Conservation (phyloP, 1,139 yeast genomes). For the Saccharomyces hybrid region DNA sequence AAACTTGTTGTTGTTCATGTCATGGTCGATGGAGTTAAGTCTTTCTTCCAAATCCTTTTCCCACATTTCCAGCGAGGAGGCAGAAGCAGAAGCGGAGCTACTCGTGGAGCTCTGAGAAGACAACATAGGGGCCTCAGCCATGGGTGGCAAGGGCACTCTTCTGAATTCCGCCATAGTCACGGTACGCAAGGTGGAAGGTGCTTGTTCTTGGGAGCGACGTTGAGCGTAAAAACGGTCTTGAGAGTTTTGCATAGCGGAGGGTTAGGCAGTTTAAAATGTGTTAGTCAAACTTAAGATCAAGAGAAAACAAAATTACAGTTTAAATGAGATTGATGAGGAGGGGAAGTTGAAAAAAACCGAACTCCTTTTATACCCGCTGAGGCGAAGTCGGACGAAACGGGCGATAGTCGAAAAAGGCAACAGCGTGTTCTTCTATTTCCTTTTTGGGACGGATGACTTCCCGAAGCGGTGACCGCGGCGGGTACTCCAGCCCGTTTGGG, state of each 20-base stretch:
- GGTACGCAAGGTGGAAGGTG: conserved; percentile 2
- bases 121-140: conserved; percentile 25
- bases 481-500: neutral
- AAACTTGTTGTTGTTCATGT: conserved; percentile 23
- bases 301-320: too few species aligned
- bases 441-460: neutral
- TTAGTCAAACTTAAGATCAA: neutral
- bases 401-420: neutral
- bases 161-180: conserved; percentile 16
- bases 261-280: neutral
- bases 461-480: neutral
- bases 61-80: conserved; percentile 45
- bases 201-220: conserved; percentile 5
- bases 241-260: neutral
- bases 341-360: neutral
- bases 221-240: neutral
- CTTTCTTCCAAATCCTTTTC: conserved; percentile 39
- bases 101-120: conserved; percentile 26
- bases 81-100: conserved; percentile 20
- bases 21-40: conserved; percentile 34
- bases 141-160: conserved; percentile 49
- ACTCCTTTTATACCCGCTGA: neutral
- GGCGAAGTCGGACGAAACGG: neutral
- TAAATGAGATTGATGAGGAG: neutral
- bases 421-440: neutral